A percentile compares a stretch with the other conserved stretches of the same genome.
Evolutionary conservation across 345 rosid genomes (phyloP).

Genomic region (Murraya koenigii): DNA sequence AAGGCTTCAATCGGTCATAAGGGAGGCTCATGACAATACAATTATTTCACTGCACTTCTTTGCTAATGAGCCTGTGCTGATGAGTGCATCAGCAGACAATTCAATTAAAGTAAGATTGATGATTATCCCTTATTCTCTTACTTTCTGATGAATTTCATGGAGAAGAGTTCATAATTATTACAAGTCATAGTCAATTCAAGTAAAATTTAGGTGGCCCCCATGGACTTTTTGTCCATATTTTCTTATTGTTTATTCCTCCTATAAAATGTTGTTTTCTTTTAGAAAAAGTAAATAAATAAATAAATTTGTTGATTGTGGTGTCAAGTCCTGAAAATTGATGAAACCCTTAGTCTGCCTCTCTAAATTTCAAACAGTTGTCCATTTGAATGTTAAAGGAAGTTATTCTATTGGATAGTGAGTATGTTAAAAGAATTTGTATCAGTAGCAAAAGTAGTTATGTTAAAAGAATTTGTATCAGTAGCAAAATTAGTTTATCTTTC

Average conservation of each 20-base stretch:
- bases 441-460: background rate
- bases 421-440: background rate
- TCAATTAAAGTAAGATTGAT: conserved; percentile 69
- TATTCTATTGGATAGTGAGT: conserved; percentile 1
- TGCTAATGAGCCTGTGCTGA: conserved; percentile 93
- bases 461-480: background rate
- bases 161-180: background rate
- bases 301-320: background rate
- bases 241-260: too few species aligned
- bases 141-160: conserved; percentile 1
- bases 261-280: background rate
- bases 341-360: background rate
- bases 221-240: too few species aligned
- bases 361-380: background rate
- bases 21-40: conserved; percentile 92
- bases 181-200: background rate
- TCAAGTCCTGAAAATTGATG: background rate
- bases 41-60: conserved; percentile 77
- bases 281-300: too few species aligned
- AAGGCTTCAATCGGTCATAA: conserved; percentile 81
- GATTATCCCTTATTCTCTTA: background rate
- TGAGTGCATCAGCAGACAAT: conserved; percentile 95
- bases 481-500: background rate
- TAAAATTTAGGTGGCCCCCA: background rate
- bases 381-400: background rate